Evolutionary conservation across 768 basidiomycete genomes (phyloP).

Genomic region (Gelatoporia subvermispora): DNA sequence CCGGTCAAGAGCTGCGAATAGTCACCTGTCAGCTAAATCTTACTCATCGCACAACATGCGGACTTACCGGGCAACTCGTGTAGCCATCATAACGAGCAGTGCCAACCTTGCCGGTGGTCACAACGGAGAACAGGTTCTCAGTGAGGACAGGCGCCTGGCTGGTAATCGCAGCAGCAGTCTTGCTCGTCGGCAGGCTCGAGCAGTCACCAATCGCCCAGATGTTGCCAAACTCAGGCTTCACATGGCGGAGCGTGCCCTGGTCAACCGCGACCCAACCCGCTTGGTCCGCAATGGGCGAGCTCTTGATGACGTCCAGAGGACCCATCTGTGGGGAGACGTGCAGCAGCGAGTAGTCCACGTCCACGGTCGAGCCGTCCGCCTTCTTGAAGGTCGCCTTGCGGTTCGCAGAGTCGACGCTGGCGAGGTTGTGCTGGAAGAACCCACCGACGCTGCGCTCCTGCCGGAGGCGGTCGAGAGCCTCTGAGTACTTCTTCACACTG

Average conservation of each 20-base stretch:
- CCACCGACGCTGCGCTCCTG: conserved; percentile 76
- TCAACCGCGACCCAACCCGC: conserved; percentile 91
- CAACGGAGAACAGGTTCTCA: conserved; percentile 77
- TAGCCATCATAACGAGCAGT: conserved; percentile 82
- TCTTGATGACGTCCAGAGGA: conserved; percentile 74
- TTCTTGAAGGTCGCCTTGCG: conserved; percentile 84
- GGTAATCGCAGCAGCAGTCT: conserved; percentile 93
- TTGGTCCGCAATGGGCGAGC: conserved; percentile 71
- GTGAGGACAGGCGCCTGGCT: conserved; percentile 86
- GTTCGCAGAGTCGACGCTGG: conserved; percentile 63
- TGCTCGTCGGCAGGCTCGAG: conserved; percentile 88
- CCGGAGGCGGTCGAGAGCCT: conserved; percentile 76
- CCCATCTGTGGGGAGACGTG: conserved; percentile 94
- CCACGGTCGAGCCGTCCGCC: conserved; percentile 60
- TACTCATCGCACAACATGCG: no score
- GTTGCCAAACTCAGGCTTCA: conserved; percentile 74
- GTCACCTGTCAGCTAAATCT: not conserved
- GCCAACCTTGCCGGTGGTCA: conserved; percentile 68
- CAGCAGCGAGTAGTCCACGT: conserved; percentile 75
- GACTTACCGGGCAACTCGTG: conserved; percentile 77
- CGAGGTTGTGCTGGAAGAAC: conserved; percentile 78
- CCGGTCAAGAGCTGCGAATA: conserved; percentile 63
- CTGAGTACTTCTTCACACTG: conserved; percentile 92
- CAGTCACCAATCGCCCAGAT: conserved; percentile 93
- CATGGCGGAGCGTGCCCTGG: conserved; percentile 74